Base-by-base conservation (phyloP, 345 rosid genomes). In the Moringa oleifera region DNA sequence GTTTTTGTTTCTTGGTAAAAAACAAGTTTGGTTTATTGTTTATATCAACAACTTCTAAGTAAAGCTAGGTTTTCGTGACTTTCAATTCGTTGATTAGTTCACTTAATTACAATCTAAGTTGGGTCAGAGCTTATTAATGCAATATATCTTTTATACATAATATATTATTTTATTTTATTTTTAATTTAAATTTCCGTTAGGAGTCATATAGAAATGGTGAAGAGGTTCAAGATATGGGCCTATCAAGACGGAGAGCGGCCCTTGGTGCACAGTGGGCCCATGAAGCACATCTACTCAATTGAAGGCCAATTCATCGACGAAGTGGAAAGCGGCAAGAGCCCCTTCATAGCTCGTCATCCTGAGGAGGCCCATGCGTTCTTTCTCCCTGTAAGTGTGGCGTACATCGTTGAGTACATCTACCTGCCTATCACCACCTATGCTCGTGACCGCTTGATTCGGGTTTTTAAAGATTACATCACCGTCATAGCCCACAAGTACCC, bases 221-320 rank as follows among this genome's bases (percentile, higher is more conserved):
- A 81, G 71, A 71, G 63, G 64, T 79, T 81, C 60, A 84, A 79
- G 71, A 59, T 84, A 18, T 84, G 89, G 89, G 59, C 57, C 0
- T 81, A 81, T 63, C 55, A 17, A 20, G 86, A 84, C 69, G 89
- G 89, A 55, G 81, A 77, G 45, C 0, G 24, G 19, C 89, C 86
- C 0, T 19, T 81, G 50, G 23, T 75, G 11, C 84, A 83, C 25
- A n/a, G 1, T 24, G 84, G 85, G 57, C 81, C 85, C 20, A 11
- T 74, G 75, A 70, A 72, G 15, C 33, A 63, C 25, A 81, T 79
- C 23, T 84, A 84, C 21, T 51, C 76, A 9, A 77, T 81, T 0
- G 86, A 79, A 55, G 89, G 89, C 18, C 89, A 84, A 45, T 77
- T 84, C 64, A 56, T 84, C 6, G 81, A 77, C 57, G 84, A 84